These are phyloP conservation scores for Escovopsis sp. DNA, from an alignment of 2,329 filamentous ascomycete genomes.

Conservation along the genomic window DNA sequence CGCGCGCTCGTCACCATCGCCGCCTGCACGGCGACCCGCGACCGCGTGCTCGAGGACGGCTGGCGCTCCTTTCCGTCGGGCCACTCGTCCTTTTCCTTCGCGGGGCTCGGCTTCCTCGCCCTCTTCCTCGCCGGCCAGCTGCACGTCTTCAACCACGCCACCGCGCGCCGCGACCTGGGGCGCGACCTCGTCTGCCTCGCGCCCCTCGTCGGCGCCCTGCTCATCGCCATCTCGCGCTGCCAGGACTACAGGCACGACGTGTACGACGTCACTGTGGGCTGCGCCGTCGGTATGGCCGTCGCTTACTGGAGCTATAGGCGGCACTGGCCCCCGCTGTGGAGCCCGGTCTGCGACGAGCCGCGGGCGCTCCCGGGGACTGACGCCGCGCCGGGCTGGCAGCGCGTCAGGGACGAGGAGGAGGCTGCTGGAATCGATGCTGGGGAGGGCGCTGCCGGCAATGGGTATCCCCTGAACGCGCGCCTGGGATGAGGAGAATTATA, in stretches of 20 bases:
- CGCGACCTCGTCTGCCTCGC: constrained; percentile 41
- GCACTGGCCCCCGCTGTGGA: constrained; percentile 44
- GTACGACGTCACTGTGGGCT: constrained; percentile 51
- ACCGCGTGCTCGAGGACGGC: constrained; percentile 62
- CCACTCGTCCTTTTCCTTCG: constrained; percentile 67
- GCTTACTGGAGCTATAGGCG: constrained; percentile 53
- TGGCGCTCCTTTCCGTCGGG: constrained; percentile 76
- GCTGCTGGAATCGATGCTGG: constrained; percentile 27
- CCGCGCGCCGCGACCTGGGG: constrained; percentile 32
- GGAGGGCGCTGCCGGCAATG: constrained; percentile 20
- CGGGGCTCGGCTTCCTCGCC: constrained; percentile 60
- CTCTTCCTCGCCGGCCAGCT: constrained; percentile 56
- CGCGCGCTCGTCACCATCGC: constrained; percentile 45
- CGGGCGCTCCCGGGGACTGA: constrained; percentile 34
- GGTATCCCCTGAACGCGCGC: constrained; percentile 1
- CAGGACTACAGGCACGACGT: constrained; percentile 60
- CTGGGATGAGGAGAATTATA: constrained; percentile 1
- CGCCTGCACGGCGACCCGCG: constrained; percentile 58
- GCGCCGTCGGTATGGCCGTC: constrained; percentile 42
- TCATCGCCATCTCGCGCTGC: constrained; percentile 54
- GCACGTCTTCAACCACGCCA: constrained; percentile 35
- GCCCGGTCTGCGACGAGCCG: constrained; percentile 40
- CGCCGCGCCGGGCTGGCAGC: constrained; percentile 23
- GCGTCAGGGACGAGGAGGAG: constrained; percentile 41
- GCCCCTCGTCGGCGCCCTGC: constrained; percentile 46